Percentiles rank a stretch among this genome's conserved stretches.
phyloP scores from a whole-genome alignment of 2,329 filamentous ascomycete genomes.

The Penicillium paneum region DNA sequence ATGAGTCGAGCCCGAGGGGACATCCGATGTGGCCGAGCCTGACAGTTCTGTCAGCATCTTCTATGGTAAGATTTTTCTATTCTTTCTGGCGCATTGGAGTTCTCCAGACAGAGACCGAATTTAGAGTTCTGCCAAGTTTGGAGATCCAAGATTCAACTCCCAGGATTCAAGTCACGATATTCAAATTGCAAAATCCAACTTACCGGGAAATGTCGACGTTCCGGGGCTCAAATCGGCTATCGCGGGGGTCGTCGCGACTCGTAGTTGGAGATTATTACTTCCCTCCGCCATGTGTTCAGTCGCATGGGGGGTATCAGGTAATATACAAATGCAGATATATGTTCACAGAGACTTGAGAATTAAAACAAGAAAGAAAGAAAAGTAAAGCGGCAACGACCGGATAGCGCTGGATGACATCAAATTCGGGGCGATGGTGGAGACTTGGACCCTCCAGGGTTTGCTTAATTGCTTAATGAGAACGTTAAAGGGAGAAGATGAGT shows the following conservation, averaged over 20 bases:
- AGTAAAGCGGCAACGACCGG: constrained; percentile 22
- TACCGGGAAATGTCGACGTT: constrained; percentile 27
- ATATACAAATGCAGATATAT: neutral
- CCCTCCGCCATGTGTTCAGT: constrained; percentile 33
- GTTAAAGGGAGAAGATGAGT: neutral
- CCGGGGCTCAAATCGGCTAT: constrained; percentile 19
- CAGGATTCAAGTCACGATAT: neutral
- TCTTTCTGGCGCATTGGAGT: neutral
- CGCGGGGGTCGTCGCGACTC: constrained; percentile 24
- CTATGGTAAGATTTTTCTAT: neutral
- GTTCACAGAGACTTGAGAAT: neutral
- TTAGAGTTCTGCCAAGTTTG: neutral
- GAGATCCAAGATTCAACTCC: neutral
- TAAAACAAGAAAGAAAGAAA: neutral
- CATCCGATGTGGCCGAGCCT: constrained; percentile 31
- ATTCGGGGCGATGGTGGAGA: constrained; percentile 9
- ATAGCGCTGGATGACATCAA: constrained; percentile 30
- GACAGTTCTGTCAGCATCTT: constrained; percentile 10
- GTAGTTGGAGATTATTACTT: constrained; percentile 27
- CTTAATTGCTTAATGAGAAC: neutral
- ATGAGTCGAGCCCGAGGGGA: constrained; percentile 30
- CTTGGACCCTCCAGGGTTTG: neutral
- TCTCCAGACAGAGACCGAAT: constrained; percentile 1
- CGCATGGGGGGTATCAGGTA: constrained; percentile 21
- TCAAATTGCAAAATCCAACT: constrained; percentile 6